Conservation (phyloP, 2,329 filamentous ascomycete genomes). For the Fusarium austroafricanum region DNA sequence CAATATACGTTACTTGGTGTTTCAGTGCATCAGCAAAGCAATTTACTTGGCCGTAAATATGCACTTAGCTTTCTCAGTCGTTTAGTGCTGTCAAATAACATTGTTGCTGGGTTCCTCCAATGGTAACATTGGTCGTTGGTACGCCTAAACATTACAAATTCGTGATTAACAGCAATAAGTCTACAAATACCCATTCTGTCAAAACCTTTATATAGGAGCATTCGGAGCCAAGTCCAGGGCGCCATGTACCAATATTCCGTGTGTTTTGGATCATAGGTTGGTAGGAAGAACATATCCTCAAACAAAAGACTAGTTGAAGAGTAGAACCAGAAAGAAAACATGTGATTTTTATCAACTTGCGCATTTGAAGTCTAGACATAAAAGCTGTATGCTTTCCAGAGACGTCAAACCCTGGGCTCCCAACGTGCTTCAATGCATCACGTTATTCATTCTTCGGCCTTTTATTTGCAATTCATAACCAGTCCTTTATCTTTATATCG, state of each 20-base stretch:
- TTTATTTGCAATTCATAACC: conserved; percentile 32
- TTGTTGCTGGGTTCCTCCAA: too few species aligned
- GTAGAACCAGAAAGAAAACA: neutral
- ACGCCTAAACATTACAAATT: too few species aligned
- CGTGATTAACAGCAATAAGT: too few species aligned
- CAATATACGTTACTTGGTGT: too few species aligned
- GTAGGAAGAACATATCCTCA: neutral
- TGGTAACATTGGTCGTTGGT: too few species aligned
- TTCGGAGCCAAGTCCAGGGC: too few species aligned
- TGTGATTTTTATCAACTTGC: conserved; percentile 36
- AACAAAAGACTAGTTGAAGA: neutral
- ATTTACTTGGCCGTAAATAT: too few species aligned
- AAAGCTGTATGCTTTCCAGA: conserved; percentile 30
- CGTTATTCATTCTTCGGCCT: conserved; percentile 37
- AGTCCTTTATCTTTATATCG: conserved; percentile 40
- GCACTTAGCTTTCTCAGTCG: too few species aligned
- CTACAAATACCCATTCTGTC: too few species aligned
- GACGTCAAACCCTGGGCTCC: conserved; percentile 12
- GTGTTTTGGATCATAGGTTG: neutral
- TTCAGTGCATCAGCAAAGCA: too few species aligned
- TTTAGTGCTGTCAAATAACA: too few species aligned
- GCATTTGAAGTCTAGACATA: conserved; percentile 36
- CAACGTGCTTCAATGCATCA: conserved; percentile 26
- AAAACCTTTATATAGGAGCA: neutral
- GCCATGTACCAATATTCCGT: too few species aligned